A percentile compares a stretch with the other conserved stretches of the same genome.
phyloP scores from a whole-genome alignment of 768 basidiomycete species.

The Leucogyrophana mollusca region DNA sequence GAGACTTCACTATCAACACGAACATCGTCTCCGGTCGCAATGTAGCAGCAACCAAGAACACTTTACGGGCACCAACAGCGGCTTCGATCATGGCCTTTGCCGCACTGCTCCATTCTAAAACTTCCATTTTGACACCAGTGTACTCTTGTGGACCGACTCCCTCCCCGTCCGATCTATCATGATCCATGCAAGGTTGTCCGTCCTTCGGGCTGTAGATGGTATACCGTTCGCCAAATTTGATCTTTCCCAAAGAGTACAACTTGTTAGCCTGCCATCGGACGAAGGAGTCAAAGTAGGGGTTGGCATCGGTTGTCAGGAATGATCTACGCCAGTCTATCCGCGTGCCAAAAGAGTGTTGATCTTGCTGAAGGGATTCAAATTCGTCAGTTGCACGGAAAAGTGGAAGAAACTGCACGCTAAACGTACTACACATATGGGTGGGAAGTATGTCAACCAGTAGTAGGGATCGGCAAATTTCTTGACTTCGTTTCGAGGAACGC shows the following conservation, averaged over 20 bases:
- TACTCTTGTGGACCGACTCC: slow-evolving; percentile 95
- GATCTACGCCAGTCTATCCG: slow-evolving; percentile 96
- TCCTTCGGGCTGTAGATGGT: slow-evolving; percentile 99
- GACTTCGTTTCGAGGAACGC: slow-evolving; percentile 84
- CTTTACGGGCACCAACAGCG: slow-evolving; percentile 75
- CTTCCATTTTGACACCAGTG: slow-evolving; percentile 92
- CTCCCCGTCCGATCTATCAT: slow-evolving; percentile 94
- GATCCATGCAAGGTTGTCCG: slow-evolving; percentile 99
- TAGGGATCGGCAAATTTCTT: slow-evolving; percentile 96
- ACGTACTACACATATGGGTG: slow-evolving; percentile 86
- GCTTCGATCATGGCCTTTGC: slow-evolving; percentile 63
- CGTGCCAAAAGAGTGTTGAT: slow-evolving; percentile 87
- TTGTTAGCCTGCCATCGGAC: slow-evolving; percentile 99
- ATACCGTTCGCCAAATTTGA: slow-evolving; percentile 98
- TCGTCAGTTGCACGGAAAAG: neutral
- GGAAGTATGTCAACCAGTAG: slow-evolving; percentile 93
- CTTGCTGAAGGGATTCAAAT: slow-evolving; percentile 38
- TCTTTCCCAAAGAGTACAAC: slow-evolving; percentile 80
- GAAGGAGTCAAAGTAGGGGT: slow-evolving; percentile 97
- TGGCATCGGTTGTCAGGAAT: slow-evolving; percentile 92
- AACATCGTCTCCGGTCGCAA: slow-evolving; percentile 96
- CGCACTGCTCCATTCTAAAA: slow-evolving; percentile 75
- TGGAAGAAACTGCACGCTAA: neutral
- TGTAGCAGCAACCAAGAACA: slow-evolving; percentile 94
- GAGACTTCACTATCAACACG: slow-evolving; percentile 20